Percentiles rank a stretch among this genome's conserved stretches.
Evolutionary conservation across 768 basidiomycete genomes (phyloP).

Genomic region (Terana coerulea): DNA sequence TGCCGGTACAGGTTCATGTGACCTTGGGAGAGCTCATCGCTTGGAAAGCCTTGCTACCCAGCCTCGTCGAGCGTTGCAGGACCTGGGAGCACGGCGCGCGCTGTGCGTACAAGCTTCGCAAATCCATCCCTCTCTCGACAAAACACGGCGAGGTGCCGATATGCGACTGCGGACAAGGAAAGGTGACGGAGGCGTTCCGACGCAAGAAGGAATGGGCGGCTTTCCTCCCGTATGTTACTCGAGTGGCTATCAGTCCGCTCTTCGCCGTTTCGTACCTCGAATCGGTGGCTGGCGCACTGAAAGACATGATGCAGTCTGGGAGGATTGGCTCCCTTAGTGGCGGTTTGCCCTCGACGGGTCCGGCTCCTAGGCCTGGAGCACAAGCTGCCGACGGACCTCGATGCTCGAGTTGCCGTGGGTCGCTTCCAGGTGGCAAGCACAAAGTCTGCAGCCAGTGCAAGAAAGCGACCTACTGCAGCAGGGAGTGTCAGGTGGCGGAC

Average conservation of each 20-base stretch:
- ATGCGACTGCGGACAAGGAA: slow-evolving; percentile 51
- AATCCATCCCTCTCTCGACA: slow-evolving; percentile 33
- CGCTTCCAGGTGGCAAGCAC: background rate
- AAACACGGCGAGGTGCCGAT: slow-evolving; percentile 37
- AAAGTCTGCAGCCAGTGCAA: slow-evolving; percentile 4
- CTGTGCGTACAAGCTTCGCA: slow-evolving; percentile 44
- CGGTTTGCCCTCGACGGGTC: background rate
- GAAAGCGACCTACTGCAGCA: slow-evolving; percentile 2
- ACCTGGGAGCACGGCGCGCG: slow-evolving; percentile 41
- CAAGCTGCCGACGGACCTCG: background rate
- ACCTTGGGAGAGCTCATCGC: slow-evolving; percentile 35
- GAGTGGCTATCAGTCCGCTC: slow-evolving; percentile 49
- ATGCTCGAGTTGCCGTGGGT: background rate
- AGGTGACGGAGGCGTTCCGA: slow-evolving; percentile 35
- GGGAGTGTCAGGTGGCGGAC: slow-evolving; percentile 5
- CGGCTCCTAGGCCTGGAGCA: background rate
- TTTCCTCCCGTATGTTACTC: slow-evolving; percentile 41
- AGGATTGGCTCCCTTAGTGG: background rate
- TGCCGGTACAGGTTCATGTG: slow-evolving; percentile 17
- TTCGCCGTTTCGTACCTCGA: slow-evolving; percentile 53
- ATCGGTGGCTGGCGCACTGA: slow-evolving; percentile 15
- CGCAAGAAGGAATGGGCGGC: slow-evolving; percentile 32
- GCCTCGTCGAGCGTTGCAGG: slow-evolving; percentile 45
- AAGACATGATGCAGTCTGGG: background rate
- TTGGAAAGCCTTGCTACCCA: slow-evolving; percentile 50